Conservation (phyloP, 345 rosid genomes). For the Syzygium jambos region DNA sequence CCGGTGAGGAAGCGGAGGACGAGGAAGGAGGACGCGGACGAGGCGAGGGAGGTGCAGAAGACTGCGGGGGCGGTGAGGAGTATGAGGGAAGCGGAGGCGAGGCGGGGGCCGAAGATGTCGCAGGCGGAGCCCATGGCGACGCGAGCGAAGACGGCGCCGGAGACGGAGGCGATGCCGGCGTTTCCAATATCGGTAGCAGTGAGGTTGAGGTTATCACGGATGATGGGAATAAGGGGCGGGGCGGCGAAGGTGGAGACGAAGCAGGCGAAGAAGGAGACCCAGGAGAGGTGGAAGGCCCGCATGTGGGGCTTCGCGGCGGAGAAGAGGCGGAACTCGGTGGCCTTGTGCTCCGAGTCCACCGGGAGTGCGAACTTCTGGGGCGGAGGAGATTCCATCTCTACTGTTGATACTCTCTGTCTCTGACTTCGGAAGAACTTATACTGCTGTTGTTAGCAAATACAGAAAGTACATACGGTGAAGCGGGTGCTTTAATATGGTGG, state of each 20-base stretch:
- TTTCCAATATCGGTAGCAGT: slow-evolving; percentile 84
- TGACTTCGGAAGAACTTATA: neutral
- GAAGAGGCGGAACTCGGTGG: slow-evolving; percentile 58
- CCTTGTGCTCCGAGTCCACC: slow-evolving; percentile 75
- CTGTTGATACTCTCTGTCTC: neutral
- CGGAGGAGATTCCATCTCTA: slow-evolving; percentile 1
- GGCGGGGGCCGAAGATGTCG: slow-evolving; percentile 82
- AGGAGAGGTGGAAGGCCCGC: slow-evolving; percentile 83
- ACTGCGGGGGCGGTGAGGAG: slow-evolving; percentile 86
- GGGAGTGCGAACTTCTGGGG: slow-evolving; percentile 49
- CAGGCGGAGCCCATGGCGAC: slow-evolving; percentile 78
- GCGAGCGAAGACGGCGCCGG: slow-evolving; percentile 83
- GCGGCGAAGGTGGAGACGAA: slow-evolving; percentile 88
- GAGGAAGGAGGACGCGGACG: slow-evolving; percentile 64
- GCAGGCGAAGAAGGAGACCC: slow-evolving; percentile 80
- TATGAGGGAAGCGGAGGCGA: slow-evolving; percentile 75
- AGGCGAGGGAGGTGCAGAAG: slow-evolving; percentile 47
- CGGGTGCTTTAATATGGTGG: neutral
- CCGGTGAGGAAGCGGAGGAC: slow-evolving; percentile 65
- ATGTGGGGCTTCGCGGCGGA: slow-evolving; percentile 76
- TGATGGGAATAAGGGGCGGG: slow-evolving; percentile 80
- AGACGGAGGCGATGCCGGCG: slow-evolving; percentile 86
- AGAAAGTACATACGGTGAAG: neutral
- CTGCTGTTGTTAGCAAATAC: neutral
- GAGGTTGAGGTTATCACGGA: slow-evolving; percentile 75